A percentile compares a stretch with the other conserved stretches of the same genome.
These are phyloP conservation scores for Dictyophora rubrovolvata DNA, from an alignment of 768 basidiomycete genomes.

Conservation along the genomic window DNA sequence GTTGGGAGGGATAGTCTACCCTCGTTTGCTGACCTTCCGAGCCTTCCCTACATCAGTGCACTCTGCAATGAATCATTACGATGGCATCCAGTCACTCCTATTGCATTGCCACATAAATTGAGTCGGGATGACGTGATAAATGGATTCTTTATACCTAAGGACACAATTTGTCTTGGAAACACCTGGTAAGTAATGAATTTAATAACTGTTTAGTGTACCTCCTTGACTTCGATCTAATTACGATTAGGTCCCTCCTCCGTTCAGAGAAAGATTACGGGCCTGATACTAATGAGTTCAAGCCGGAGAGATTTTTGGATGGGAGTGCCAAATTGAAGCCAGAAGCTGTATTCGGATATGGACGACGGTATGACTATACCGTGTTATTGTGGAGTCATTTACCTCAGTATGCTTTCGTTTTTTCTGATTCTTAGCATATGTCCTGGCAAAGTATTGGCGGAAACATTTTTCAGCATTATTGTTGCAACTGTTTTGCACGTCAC, in stretches of 20 bases:
- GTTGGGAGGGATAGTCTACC: constrained; percentile 23
- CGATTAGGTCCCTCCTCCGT: background rate
- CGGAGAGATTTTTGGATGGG: background rate
- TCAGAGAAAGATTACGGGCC: background rate
- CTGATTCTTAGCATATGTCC: constrained; percentile 28
- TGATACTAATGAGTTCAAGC: background rate
- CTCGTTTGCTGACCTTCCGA: constrained; percentile 14
- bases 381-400: too few relatives aligned
- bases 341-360: background rate
- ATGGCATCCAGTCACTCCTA: constrained; percentile 18
- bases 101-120: constrained; percentile 25
- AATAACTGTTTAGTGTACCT: background rate
- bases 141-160: constrained; percentile 14
- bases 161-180: constrained; percentile 13
- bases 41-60: constrained; percentile 20
- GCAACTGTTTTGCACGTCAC: constrained; percentile 30
- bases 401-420: too few relatives aligned
- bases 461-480: constrained; percentile 35
- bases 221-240: background rate
- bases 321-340: background rate
- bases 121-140: background rate
- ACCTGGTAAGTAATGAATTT: constrained; percentile 13
- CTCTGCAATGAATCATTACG: constrained; percentile 23
- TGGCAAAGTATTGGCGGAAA: constrained; percentile 35
- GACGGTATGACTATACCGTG: background rate